Base-by-base conservation (phyloP, 2,329 filamentous ascomycete genomes). In the Cytospora leucostoma region DNA sequence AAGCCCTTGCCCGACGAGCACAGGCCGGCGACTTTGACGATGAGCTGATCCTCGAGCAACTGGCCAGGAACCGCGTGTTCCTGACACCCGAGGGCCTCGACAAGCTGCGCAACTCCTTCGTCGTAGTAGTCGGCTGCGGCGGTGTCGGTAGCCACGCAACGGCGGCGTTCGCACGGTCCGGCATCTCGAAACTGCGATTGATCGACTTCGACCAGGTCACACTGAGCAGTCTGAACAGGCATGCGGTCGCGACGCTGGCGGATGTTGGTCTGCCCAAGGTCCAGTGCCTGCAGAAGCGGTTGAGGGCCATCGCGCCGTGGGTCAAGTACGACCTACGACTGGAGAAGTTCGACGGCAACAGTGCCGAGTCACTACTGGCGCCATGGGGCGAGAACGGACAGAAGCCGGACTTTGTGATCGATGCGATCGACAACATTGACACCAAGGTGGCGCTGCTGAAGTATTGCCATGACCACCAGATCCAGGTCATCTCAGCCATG, bases 201-300 rank as follows among this genome's bases (percentile, higher is more conserved):
- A 87, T 99, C 69, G 95, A 99, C 76, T 99, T 99, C 74, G 95
- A 99, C 74, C 95, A 99, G 81, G 94, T 99, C 38, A 96, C 93
- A 0, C 82, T 99, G 52, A 96, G 92, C 67, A 97, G 93, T 3
- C 80, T 99, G 61, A 99, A 99, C 75, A 83, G 95, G n/a, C 95
- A 99, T 76, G 93, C 95, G 10, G 89, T 99, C 1, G 95, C 95
- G 6, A 98, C 94, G 0, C 82, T 98, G 7, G 91, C 92, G 17
- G 95, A 99, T 71, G 95, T 99, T 1, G 95, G 95, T 32, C 92
- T 89, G 13, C 87, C 93, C 10, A 99, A 99, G 77, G 95, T 99
- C 1, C 85, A 90, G 62, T 95, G 92, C 70, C 85, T 99, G 58
- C 84, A 88, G 70, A 87, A 88, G 63, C 82, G 94, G 37, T 79